phyloP scores from a whole-genome alignment of 1,284 basidiomycete species.

The Pyrrhoderma lamaoense region DNA sequence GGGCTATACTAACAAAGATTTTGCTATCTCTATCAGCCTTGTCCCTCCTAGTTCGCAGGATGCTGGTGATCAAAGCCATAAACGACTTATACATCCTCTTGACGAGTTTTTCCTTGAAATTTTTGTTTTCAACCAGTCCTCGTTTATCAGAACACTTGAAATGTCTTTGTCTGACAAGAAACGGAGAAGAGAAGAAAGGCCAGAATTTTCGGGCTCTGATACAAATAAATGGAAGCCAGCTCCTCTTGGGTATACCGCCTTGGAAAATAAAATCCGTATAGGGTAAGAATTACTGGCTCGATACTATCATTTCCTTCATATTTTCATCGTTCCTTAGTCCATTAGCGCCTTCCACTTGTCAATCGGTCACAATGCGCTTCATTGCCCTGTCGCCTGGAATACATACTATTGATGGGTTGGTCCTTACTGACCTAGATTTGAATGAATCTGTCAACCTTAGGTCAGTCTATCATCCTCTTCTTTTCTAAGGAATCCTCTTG shows the following conservation, averaged over 20 bases:
- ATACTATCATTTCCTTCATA: neutral
- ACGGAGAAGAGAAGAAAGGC: conserved; percentile 35
- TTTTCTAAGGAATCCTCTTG: neutral
- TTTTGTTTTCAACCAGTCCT: conserved; percentile 83
- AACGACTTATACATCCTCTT: conserved; percentile 55
- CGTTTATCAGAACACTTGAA: conserved; percentile 71
- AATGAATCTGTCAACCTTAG: conserved; percentile 68
- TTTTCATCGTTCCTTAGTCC: conserved; percentile 42
- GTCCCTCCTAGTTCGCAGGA: conserved; percentile 29
- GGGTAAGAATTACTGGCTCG: conserved; percentile 47
- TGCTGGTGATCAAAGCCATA: conserved; percentile 19
- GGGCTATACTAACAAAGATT: conserved; percentile 37
- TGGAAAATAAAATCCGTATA: conserved; percentile 77
- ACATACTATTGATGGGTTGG: conserved; percentile 67
- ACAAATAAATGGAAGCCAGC: conserved; percentile 26
- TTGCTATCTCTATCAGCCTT: conserved; percentile 72
- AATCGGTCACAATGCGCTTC: conserved; percentile 83
- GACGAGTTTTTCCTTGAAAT: conserved; percentile 80
- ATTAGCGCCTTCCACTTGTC: conserved; percentile 70
- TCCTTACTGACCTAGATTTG: conserved; percentile 67
- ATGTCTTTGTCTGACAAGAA: conserved; percentile 58
- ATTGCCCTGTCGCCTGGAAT: conserved; percentile 75
- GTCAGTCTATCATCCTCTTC: conserved; percentile 31
- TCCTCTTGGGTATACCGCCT: conserved; percentile 59
- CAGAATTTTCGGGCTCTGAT: conserved; percentile 12